Conservation (phyloP, 345 rosid species). For the Cardamine occulta region DNA sequence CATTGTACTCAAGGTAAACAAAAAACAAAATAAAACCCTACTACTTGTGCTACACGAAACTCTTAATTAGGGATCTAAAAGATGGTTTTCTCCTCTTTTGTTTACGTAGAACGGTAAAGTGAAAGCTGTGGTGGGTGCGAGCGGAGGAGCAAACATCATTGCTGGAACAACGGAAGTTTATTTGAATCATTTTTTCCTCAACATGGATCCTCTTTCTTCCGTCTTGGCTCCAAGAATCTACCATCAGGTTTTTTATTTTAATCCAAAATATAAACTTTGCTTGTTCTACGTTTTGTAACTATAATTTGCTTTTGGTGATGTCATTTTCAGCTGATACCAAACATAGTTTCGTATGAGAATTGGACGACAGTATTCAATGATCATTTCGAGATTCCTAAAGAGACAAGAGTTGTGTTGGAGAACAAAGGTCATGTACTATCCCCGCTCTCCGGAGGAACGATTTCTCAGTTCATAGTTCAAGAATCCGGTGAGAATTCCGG, state of each 20-base stretch:
- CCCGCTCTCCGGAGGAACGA: constrained; percentile 47
- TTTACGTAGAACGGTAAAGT: constrained; percentile 52
- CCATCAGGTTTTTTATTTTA: constrained; percentile 50
- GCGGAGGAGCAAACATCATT: constrained; percentile 67
- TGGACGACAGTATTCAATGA: constrained; percentile 58
- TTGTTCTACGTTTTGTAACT: neutral
- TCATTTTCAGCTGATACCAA: constrained; percentile 54
- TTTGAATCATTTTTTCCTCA: constrained; percentile 55
- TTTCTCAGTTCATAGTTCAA: constrained; percentile 57
- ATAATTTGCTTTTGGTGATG: neutral
- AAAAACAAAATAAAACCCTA: neutral
- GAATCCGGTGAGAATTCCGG: constrained; percentile 30
- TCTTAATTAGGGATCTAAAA: neutral
- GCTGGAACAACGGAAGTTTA: constrained; percentile 60
- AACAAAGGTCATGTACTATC: constrained; percentile 55
- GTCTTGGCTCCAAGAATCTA: constrained; percentile 64
- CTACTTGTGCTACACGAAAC: constrained; percentile 20
- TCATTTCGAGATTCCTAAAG: constrained; percentile 52
- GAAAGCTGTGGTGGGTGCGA: constrained; percentile 61
- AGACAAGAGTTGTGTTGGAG: constrained; percentile 45
- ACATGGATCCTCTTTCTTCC: constrained; percentile 66
- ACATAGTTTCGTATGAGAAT: constrained; percentile 51
- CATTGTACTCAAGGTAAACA: constrained; percentile 56
- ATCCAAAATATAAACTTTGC: neutral
- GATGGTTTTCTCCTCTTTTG: neutral